Percentiles rank a stretch among this genome's conserved stretches.
phyloP scores from a whole-genome alignment of 2,329 filamentous ascomycete genomes.

The Penicillium olsonii region DNA sequence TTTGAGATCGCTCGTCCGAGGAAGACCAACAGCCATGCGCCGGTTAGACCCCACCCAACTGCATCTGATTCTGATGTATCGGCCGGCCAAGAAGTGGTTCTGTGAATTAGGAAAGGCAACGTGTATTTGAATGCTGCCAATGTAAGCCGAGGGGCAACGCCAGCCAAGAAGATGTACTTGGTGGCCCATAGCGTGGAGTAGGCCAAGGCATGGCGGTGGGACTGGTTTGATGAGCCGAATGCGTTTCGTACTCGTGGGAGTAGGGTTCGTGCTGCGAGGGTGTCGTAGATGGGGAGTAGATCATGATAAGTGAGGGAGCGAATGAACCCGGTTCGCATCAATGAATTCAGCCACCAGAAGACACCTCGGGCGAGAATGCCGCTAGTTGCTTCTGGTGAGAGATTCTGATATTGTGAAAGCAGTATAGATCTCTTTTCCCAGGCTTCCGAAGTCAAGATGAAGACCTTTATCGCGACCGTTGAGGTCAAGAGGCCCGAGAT shows the following conservation, averaged over 20 bases:
- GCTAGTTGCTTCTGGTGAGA: background rate
- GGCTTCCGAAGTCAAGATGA: background rate
- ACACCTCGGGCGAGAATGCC: background rate
- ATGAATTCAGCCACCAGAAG: background rate
- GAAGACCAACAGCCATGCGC: conserved; percentile 4
- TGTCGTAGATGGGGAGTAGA: background rate
- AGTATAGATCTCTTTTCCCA: background rate
- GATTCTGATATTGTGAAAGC: background rate
- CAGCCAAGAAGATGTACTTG: no score
- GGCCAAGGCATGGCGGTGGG: no score
- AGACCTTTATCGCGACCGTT: background rate
- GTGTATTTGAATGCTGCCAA: no score
- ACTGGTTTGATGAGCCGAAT: no score
- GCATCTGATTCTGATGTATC: no score
- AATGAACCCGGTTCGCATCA: background rate
- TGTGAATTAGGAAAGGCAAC: no score
- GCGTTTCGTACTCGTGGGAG: no score
- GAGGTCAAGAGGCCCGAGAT: background rate
- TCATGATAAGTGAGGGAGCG: background rate
- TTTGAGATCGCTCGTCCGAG: conserved; percentile 9
- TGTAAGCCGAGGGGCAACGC: no score
- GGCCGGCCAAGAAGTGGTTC: no score
- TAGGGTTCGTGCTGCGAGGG: no score
- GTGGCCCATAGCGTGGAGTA: no score
- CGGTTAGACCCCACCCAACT: conserved; percentile 8